These are phyloP conservation scores for Globisporangium okanoganense DNA, from an alignment of 352 stramenopile genomes.

Conservation along the genomic window DNA sequence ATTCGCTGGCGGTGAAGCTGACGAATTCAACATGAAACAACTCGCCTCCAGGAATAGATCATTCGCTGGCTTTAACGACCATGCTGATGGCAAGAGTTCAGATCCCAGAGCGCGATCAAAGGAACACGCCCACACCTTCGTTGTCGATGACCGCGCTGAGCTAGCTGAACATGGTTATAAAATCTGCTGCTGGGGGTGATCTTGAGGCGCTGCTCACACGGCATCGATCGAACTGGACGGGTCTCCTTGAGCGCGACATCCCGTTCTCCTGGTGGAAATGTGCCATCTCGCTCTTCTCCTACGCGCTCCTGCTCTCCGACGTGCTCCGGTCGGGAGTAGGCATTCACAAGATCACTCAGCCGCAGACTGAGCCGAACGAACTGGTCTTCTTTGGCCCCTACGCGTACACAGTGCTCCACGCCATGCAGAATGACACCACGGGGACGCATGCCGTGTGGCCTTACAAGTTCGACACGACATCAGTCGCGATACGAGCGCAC, in stretches of 20 bases:
- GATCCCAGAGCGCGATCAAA: neutral
- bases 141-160: neutral
- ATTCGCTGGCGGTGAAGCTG: too few relatives aligned
- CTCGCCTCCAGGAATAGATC: too few relatives aligned
- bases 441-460: slow-evolving; percentile 1
- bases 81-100: too few relatives aligned
- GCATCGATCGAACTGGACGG: neutral
- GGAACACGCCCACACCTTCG: neutral
- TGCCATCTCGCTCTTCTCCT: slow-evolving; percentile 13
- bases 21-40: too few relatives aligned
- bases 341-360: neutral
- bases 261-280: slow-evolving; percentile 14
- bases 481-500: slow-evolving; percentile 9
- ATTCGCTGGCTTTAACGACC: too few relatives aligned
- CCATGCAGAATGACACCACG: neutral
- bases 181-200: neutral
- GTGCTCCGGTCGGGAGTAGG: slow-evolving; percentile 11
- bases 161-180: neutral
- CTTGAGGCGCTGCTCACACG: neutral
- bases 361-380: neutral
- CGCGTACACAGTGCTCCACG: slow-evolving; percentile 4
- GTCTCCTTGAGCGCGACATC: slow-evolving; percentile 6
- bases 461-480: slow-evolving; percentile 20
- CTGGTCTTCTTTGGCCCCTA: slow-evolving; percentile 11
- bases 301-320: slow-evolving; percentile 19